These are phyloP conservation scores for Penicillium chermesinum DNA, from an alignment of 495 filamentous ascomycete species.

Conservation along the genomic window DNA sequence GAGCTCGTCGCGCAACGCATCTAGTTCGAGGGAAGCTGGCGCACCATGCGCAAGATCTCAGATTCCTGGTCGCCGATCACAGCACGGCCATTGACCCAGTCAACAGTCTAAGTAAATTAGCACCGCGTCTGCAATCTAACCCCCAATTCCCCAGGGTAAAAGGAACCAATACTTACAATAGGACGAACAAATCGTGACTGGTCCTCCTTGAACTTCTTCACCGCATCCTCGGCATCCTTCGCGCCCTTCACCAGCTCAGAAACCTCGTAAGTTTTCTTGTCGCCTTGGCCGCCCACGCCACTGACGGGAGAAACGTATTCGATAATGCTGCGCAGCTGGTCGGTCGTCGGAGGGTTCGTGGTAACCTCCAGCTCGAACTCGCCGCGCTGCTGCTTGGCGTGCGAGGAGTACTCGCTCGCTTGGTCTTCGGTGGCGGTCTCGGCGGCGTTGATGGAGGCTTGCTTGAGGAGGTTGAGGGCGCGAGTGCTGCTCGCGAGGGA, in stretches of 20 bases:
- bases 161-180: conserved; percentile 48
- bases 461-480: conserved; percentile 68
- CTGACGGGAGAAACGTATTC: conserved; percentile 67
- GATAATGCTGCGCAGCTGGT: conserved; percentile 82
- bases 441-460: conserved; percentile 58
- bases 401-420: conserved; percentile 54
- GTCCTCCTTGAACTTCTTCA: conserved; percentile 62
- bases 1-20: not conserved
- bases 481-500: conserved; percentile 57
- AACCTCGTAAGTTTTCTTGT: conserved; percentile 26
- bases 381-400: conserved; percentile 48
- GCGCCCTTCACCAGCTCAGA: conserved; percentile 67
- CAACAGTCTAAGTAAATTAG: conserved; percentile 64
- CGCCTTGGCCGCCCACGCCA: conserved; percentile 21
- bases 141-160: not conserved
- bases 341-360: conserved; percentile 70
- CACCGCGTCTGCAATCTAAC: conserved; percentile 11
- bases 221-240: conserved; percentile 62
- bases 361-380: conserved; percentile 86
- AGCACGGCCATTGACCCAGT: conserved; percentile 88
- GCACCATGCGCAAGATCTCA: conserved; percentile 75
- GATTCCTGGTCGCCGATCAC: conserved; percentile 72
- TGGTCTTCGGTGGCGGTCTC: conserved; percentile 60
- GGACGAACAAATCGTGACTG: conserved; percentile 64
- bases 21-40: conserved; percentile 35